These are phyloP conservation scores for Clonostachys solani DNA, from an alignment of 2,329 filamentous ascomycete species.

Conservation along the genomic window DNA sequence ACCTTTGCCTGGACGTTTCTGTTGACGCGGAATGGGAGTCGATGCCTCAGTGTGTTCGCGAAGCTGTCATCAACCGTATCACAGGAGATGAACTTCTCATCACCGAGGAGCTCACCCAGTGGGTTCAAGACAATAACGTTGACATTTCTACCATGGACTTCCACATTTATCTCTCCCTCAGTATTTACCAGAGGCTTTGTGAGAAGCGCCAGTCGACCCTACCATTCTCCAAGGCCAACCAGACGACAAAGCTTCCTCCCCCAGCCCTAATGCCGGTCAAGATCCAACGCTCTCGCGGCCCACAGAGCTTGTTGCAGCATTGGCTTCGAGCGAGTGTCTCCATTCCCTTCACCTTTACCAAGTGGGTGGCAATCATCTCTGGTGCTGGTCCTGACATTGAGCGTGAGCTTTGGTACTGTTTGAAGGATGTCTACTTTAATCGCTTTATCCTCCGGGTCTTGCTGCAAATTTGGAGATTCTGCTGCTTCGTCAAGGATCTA, in stretches of 20 bases:
- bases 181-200: slow-evolving; percentile 6
- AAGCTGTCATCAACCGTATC: slow-evolving; percentile 21
- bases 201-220: slow-evolving; percentile 4
- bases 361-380: slow-evolving; percentile 26
- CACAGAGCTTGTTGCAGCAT: slow-evolving; percentile 4
- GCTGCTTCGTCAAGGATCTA: slow-evolving; percentile 20
- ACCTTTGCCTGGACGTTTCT: slow-evolving; percentile 22
- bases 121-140: slow-evolving; percentile 12
- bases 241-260: background rate
- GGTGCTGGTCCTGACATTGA: slow-evolving; percentile 26
- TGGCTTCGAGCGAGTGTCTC: slow-evolving; percentile 9
- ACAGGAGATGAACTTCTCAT: slow-evolving; percentile 12
- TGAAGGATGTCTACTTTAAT: slow-evolving; percentile 16
- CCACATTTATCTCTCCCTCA: slow-evolving; percentile 14
- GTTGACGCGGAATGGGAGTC: slow-evolving; percentile 23
- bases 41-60: slow-evolving; percentile 18
- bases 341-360: slow-evolving; percentile 16
- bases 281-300: slow-evolving; percentile 2
- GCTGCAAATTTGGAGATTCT: slow-evolving; percentile 22
- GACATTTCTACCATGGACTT: slow-evolving; percentile 19
- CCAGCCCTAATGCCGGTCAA: slow-evolving; percentile 5
- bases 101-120: slow-evolving; percentile 14
- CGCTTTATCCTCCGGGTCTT: slow-evolving; percentile 13
- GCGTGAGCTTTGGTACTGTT: slow-evolving; percentile 25
- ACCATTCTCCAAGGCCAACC: background rate